Conservation (phyloP, 805 yeast genomes). For the Millerago galiae region DNA sequence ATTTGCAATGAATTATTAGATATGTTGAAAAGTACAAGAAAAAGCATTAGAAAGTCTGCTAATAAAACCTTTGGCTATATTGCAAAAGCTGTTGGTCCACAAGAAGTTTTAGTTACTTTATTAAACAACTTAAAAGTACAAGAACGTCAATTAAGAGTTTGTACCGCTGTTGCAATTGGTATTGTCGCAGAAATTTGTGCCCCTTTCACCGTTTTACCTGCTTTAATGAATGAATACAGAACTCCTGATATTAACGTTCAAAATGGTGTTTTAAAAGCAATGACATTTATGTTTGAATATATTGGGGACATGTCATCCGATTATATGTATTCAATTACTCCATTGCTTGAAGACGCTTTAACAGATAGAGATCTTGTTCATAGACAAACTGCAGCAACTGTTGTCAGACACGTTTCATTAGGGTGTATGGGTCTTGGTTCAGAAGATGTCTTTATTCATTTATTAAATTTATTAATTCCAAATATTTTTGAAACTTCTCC, state of each 20-base stretch:
- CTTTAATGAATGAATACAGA: constrained; percentile 90
- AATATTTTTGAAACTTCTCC: constrained; percentile 93
- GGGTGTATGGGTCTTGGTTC: constrained; percentile 69
- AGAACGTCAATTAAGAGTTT: constrained; percentile 92
- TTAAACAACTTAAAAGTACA: constrained; percentile 83
- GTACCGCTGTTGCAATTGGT: constrained; percentile 97
- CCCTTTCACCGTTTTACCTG: constrained; percentile 91
- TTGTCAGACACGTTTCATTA: constrained; percentile 73
- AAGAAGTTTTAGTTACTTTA: constrained; percentile 80
- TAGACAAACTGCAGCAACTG: constrained; percentile 91
- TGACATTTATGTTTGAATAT: constrained; percentile 89
- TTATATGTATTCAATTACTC: constrained; percentile 73
- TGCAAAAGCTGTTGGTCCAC: constrained; percentile 92
- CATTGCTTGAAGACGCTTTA: constrained; percentile 81
- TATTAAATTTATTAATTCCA: constrained; percentile 76
- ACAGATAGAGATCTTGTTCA: constrained; percentile 89
- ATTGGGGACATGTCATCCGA: constrained; percentile 75
- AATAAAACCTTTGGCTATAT: constrained; percentile 88
- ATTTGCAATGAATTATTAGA: constrained; percentile 87
- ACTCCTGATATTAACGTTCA: constrained; percentile 91
- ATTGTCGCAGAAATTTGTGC: constrained; percentile 91
- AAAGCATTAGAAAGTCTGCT: constrained; percentile 74
- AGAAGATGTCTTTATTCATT: constrained; percentile 80
- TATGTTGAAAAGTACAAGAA: constrained; percentile 75
- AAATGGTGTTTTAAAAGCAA: constrained; percentile 88